Base-by-base conservation (phyloP, 306 rosid species). In the Pyrus pyrifolia region DNA sequence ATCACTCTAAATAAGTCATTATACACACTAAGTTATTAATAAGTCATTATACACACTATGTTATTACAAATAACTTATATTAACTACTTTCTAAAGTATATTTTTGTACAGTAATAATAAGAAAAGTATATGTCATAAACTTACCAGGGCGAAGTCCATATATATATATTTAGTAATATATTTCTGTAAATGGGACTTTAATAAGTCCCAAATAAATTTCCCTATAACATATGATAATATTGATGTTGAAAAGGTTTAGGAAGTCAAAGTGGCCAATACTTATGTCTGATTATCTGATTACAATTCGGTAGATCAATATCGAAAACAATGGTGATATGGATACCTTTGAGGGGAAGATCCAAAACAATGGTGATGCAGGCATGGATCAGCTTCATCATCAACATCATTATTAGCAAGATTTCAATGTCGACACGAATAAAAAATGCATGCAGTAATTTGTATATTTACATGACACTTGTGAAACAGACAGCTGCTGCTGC, bases 331-430 rank as follows among this genome's bases (percentile, higher is more conserved):
- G 42, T 35, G 9, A 7, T 35, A 53, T 11, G 22, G 23, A 19
- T 66, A 52, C 64, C 22, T 22, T 49, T 68, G 62, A 55, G 38
- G 35, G 57, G 65, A 45, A 68, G 64, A 69, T 73, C 77, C 23
- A 40, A 73, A 14, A 44, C 55, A 60, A 72, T 53, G 70, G 62
- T 73, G 73, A 35, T 33, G 45, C 64, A 53, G 72, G 75, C 68
- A 58, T 57, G 44, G 72, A 69, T 72, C 78, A 79, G 58, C 67
- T 58, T 68, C 72, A 68, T 58, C 45, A 62, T 78, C 70, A 67
- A 27, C 69, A 38, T 81, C 63, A 77, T 74, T 78, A 73, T 55
- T 38, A 8, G 30, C 51, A 72, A 76, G 71, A 69, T 73, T 80
- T 72, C 72, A 58, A 62, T 42, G 25, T 53, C 70, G 44, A 17